Evolutionary conservation across 176 grass and related monocot genomes (phyloP).

Genomic region (Tuctoria greenei): DNA sequence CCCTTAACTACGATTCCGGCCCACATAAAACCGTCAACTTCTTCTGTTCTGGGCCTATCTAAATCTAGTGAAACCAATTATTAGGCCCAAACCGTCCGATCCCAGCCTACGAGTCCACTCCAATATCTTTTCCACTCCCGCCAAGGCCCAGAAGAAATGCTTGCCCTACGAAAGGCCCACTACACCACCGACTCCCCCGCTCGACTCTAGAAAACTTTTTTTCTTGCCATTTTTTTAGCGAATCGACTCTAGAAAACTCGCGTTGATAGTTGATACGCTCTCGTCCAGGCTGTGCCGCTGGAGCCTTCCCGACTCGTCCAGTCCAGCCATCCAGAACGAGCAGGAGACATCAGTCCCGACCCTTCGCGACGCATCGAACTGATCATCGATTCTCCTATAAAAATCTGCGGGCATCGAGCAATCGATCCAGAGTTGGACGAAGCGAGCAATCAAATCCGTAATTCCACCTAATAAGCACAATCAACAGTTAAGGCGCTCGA

Average conservation of each 20-base stretch:
- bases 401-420: background rate
- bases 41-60: too few relatives aligned
- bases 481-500: background rate
- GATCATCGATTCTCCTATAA: background rate
- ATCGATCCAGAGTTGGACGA: background rate
- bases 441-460: background rate
- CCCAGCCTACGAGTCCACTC: background rate
- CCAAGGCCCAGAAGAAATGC: background rate
- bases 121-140: background rate
- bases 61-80: too few relatives aligned
- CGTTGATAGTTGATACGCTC: background rate
- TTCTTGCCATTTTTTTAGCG: too few relatives aligned
- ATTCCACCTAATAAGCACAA: background rate
- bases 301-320: background rate
- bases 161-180: background rate
- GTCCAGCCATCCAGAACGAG: constrained; percentile 8
- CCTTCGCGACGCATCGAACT: constrained; percentile 10
- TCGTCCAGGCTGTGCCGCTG: background rate
- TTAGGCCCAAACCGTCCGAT: background rate
- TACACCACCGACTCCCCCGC: background rate
- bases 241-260: constrained; percentile 8
- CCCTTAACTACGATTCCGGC: background rate
- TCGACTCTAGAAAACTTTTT: constrained; percentile 10
- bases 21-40: too few relatives aligned
- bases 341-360: background rate